These are phyloP conservation scores for Fusarium torreyae DNA, from an alignment of 2,329 filamentous ascomycete genomes.

Conservation along the genomic window DNA sequence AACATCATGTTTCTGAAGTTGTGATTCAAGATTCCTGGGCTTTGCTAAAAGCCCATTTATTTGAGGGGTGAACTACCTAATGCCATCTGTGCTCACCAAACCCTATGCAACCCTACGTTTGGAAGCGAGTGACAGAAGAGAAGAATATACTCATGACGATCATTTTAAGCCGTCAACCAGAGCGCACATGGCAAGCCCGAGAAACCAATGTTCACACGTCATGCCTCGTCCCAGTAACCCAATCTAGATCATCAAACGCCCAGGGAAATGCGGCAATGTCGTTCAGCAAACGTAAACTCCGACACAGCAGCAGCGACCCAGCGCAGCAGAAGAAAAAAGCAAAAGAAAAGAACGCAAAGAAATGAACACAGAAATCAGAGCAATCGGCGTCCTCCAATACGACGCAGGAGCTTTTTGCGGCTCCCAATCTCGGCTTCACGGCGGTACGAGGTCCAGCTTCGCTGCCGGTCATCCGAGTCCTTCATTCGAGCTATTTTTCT, in stretches of 20 bases:
- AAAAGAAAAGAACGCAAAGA: slow-evolving; percentile 2
- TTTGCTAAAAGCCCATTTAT: slow-evolving; percentile 27
- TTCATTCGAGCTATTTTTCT: slow-evolving; percentile 64
- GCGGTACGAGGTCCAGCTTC: slow-evolving; percentile 62
- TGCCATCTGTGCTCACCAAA: slow-evolving; percentile 28
- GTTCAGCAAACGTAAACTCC: slow-evolving; percentile 39
- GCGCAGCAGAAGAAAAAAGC: slow-evolving; percentile 29
- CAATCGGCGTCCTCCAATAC: slow-evolving; percentile 56
- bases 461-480: slow-evolving; percentile 66
- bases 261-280: slow-evolving; percentile 49
- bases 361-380: slow-evolving; percentile 36
- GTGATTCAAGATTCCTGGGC: background rate
- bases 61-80: slow-evolving; percentile 39
- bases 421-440: slow-evolving; percentile 51
- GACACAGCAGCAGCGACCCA: slow-evolving; percentile 42
- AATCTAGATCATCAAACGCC: slow-evolving; percentile 50
- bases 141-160: slow-evolving; percentile 26
- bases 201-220: slow-evolving; percentile 24
- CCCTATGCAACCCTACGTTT: slow-evolving; percentile 27
- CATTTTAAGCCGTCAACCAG: slow-evolving; percentile 24
- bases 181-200: slow-evolving; percentile 26
- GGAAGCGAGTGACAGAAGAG: slow-evolving; percentile 39
- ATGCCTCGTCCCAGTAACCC: slow-evolving; percentile 32
- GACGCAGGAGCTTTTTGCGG: slow-evolving; percentile 59
- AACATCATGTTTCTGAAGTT: slow-evolving; percentile 15